Base-by-base conservation (phyloP, 1,284 basidiomycete genomes). In the Tilletia indica region DNA sequence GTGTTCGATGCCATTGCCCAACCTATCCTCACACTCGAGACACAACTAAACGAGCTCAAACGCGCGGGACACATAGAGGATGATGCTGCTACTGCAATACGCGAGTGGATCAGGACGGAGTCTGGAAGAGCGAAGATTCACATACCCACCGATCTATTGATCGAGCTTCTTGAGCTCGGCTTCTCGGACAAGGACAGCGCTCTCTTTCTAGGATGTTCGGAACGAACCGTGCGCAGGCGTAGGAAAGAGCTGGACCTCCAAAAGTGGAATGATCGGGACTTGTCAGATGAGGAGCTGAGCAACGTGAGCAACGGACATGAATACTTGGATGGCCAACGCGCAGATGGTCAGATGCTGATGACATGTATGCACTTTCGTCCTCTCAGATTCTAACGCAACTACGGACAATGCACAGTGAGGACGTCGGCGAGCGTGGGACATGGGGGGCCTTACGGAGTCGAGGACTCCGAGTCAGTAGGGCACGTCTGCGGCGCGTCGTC, bases 141-240 rank as follows among this genome's bases (percentile, higher is more conserved):
- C 8, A 5, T 61, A 4, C 25, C 58, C 31, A 8, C 6, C n/a
- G 58, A 61, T 36, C 58, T 61, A 4, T 31, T 61, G 58, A 14
- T 25, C 19, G 58, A 61, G 34, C 58, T 61, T 25, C 11, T 36
- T 8, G 58, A 61, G 25, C 58, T n/a, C 14, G 58, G 58, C 12
- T 61, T 61, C 31, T n/a, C 58, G 58, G 58, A 61, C 58, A 36
- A 61, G 21, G 58, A 61, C 19, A 31, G 21, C 34, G 58, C 58
- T 8, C 19, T 61, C 3, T 36, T 61, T 14, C 58, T 61, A 14
- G 34, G 34, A 4, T 61, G 58, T 36, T 61, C 58, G 12, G 14
- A 31, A 31, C 21, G 14, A 9, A 61, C 58, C 19, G 4, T 61
- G 14, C 21, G 14, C 14, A 14, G 58, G 12, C 58, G 58, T 4